Base-by-base conservation (phyloP, 2,329 filamentous ascomycete species). In the Dryadomyces quercus-mongolicae region DNA sequence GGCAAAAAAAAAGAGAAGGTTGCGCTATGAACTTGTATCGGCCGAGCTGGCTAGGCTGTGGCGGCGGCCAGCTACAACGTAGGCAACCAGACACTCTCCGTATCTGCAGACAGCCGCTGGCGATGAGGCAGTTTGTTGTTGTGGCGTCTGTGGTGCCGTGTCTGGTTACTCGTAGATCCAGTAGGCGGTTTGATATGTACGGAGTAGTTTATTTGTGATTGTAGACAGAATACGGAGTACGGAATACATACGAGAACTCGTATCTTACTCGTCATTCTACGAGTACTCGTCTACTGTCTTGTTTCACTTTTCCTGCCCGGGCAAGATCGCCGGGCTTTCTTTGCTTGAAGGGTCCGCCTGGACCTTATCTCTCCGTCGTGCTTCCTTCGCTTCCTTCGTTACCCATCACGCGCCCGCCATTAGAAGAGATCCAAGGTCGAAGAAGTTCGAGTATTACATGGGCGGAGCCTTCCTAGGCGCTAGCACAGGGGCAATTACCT, bases 401-500 rank as follows among this genome's bases (percentile, higher is more conserved):
- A 16, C 36, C 36, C 36, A 16, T 40, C 36, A 40, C 36, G 36
- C 36, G 36, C 36, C 8, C 10, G 36, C 36, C 10, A 40, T 40
- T 16, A 40, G 36, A 40, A 50, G 18, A 50, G 36, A 50, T 47
- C 45, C 45, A 22, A 22, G 21, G 25, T 31, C 25, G 25, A 31
- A 31, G 25, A 31, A 31, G 25, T 31, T 31, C 25, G 25, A 31
- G 25, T 31, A 31, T 31, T 31, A 31, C 25, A 31, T n/a, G 47
- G 47, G 22, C 48, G 34, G 48, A 18, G 48, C n/a, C n/a, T 40
- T 16, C n/a, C 34, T n/a, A 15, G 20, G 34, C 48, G 48, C 48
- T 50, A 50, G 48, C 22, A 50, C 49, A 51, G 49, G 49, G 49
- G 49, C 38, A 42, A 43, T 51, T 43, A 44, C 40, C 49, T 44